Evolutionary conservation across 2,329 filamentous ascomycete species (phyloP), one percentile per base, ranked within the genome.

Genomic region (Ascocoryne sarcoides): DNA sequence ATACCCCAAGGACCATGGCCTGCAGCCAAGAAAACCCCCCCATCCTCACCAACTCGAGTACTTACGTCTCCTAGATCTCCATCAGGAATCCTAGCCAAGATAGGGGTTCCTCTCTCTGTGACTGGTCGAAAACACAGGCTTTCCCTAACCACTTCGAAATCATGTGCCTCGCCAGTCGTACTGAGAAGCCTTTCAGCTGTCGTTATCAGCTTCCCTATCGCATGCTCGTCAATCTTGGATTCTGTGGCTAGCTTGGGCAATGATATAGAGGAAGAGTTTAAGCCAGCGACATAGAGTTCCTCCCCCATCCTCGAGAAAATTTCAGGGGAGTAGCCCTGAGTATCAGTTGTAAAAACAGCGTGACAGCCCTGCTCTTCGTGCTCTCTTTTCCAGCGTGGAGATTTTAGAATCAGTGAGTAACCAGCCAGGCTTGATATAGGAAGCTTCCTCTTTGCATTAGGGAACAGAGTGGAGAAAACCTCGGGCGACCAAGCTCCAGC

Each of bases 1-100:
- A 82, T 82, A 0, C 83, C 84, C 84, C 84, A 89, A 0, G 83
- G 79, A 0, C 83, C 84, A 65, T 89, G 84, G 0, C 84, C 84
- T 3, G 79, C 69, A 1, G 79, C 77, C 28, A 88, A 59, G 56
- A 75, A 89, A 0, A 90, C 78, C 3, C 83, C 82, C 2, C 80
- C 77, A 1, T 67, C 65, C 0, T 52, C 54, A 14, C 55, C 59
- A 18, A 53, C 54, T 46, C 49, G 59, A 17, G 67, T 61, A 5
- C 71, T 54, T 0, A 64, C 62, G 10, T 52, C 54, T 1, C 76
- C 78, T 3, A 86, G 66, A 32, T 68, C 65, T 10, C 61, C 56
- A 48, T 84, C 76, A 1, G 66, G 60, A 18, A 87, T 61, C 23
- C 72, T 65, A 3, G 68, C 64, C 8, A 89, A 54, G 18, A 87